A percentile compares a stretch with the other conserved stretches of the same genome.
Evolutionary conservation across 2,329 filamentous ascomycete species (phyloP).

Genomic region (Ceratocystis smalleyi): DNA sequence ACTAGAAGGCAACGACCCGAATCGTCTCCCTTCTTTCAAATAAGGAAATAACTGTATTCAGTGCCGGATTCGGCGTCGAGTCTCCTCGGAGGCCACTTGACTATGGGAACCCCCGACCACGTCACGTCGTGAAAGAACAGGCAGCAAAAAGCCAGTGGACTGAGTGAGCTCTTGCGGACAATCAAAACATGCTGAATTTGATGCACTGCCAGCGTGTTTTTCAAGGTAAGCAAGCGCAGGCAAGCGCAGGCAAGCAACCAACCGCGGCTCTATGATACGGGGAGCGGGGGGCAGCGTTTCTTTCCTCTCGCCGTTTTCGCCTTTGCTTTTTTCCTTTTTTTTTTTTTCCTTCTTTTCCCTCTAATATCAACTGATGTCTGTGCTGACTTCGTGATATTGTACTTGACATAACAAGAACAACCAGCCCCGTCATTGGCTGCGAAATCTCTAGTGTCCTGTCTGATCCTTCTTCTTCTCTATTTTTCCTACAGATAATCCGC

Average conservation of each 20-base stretch:
- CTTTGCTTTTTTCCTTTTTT: background rate
- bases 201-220: too few species aligned
- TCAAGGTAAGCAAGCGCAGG: too few species aligned
- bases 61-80: background rate
- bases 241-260: too few species aligned
- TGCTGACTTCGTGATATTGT: background rate
- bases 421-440: background rate
- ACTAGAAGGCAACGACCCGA: background rate
- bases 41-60: background rate
- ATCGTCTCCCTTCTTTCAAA: background rate
- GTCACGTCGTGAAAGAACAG: background rate
- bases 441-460: background rate
- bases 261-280: background rate
- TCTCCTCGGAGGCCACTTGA: background rate
- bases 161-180: background rate
- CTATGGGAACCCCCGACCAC: background rate
- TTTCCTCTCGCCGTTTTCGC: background rate
- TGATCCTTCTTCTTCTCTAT: background rate
- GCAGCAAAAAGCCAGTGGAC: background rate
- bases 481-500: background rate
- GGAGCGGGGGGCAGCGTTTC: too few species aligned
- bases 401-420: background rate
- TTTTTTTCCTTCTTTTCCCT: background rate
- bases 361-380: background rate
- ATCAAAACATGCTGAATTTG: too few species aligned